Base-by-base conservation (phyloP, 176 grass and related monocot species). In the Carex cristatella region DNA sequence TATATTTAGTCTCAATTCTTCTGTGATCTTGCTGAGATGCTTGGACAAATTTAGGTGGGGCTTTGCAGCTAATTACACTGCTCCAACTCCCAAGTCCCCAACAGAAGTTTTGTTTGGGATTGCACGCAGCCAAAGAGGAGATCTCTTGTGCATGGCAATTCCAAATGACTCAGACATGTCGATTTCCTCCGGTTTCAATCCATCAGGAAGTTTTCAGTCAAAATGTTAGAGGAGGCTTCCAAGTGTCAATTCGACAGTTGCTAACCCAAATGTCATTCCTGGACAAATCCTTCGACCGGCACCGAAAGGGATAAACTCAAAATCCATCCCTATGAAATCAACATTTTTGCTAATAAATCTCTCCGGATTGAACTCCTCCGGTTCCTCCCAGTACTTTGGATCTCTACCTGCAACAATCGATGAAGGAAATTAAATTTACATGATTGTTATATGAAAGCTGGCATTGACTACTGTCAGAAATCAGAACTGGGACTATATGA, bases 251-350 rank as follows among this genome's bases (percentile, higher is more conserved):
- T 89, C 83, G 3, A 67, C 35, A 28, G 23, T 57, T 6, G 55
- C 83, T 14, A 72, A 0, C 0, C 83, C 87, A 57, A 82, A 81
- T 23, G 83, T 5, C 55, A 89, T 65, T 4, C 87, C 87, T 3
- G 83, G 76, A 56, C 87, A 89, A 2, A 89, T 86, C 19, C 87
- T 89, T 33, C 83, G 59, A 27, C 87, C 83, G 12, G 83, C 77
- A 10, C 87, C 87, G 7, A 89, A 89, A 0, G 87, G 83, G 3
- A 89, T 31, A 46, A 81, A 68, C 65, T 89, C 38, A 14, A 89
- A 89, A 60, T 89, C 51, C 37, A 67, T 70, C 35, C 76, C 87
- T 40, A 67, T 85, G 83, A 82, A 89, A 70, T 89, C 83, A 1
- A 86, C 15, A 31, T 7, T 42, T 65, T 64, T 81, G 38, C 4